phyloP scores from a whole-genome alignment of 345 rosid genomes.

The Boechera retrofracta region DNA sequence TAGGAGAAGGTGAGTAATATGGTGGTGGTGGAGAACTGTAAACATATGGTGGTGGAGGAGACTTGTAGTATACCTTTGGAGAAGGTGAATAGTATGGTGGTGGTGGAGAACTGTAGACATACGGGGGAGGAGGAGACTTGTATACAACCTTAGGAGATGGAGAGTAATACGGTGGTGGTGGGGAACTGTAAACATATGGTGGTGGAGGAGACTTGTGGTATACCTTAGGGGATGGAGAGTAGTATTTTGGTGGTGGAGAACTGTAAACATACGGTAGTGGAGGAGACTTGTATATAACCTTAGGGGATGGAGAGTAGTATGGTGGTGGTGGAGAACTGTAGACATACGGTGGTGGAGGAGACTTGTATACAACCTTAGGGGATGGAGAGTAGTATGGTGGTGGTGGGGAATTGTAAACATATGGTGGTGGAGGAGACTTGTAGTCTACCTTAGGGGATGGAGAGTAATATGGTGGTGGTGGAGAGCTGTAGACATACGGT shows the following conservation, averaged over 20 bases:
- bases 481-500: not conserved
- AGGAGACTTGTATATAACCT: not conserved
- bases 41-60: not conserved
- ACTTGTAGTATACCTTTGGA: not conserved
- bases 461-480: conserved; percentile 8
- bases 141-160: not conserved
- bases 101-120: not conserved
- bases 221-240: not conserved
- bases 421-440: conserved; percentile 1
- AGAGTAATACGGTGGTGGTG: conserved; percentile 22
- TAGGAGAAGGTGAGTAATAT: not conserved
- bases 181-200: conserved; percentile 1
- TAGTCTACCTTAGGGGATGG: not conserved
- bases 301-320: not conserved
- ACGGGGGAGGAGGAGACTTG: conserved; percentile 10
- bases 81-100: conserved; percentile 3
- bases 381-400: not conserved
- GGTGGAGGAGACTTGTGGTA: conserved; percentile 8
- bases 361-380: not conserved
- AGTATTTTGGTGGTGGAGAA: conserved; percentile 3
- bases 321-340: conserved; percentile 4
- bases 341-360: not conserved
- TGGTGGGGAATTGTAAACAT: not conserved
- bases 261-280: not conserved
- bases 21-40: not conserved